Base-by-base conservation (phyloP, 805 yeast genomes). In the Jamesozyma rosinii region DNA sequence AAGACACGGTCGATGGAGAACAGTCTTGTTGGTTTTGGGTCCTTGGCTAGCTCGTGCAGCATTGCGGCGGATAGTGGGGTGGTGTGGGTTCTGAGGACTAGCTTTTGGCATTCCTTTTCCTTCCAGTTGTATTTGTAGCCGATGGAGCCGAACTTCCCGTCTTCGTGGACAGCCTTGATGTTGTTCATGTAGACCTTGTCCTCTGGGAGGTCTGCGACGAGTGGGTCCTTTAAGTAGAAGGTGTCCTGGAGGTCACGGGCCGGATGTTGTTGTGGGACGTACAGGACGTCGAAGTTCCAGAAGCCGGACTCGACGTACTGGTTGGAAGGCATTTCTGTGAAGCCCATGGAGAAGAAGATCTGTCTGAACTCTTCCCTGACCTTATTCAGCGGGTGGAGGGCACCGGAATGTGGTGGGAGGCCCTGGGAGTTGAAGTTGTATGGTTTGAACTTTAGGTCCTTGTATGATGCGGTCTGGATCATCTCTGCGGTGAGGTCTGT, bases 41-140 rank as follows among this genome's bases (percentile, higher is more conserved):
- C 82, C 49, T 76, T 68, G 42, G 97, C 97, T 53, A 92, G 74
- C 58, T 85, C 64, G 63, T 92, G 84, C 58, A 92, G 76, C 86
- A 92, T 81, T 38, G 76, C 74, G 6, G 97, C 76, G 3, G 97
- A 88, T 44, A 90, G 83, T 27, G 98, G 94, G 22, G 99, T 92
- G 38, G 97, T 87, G 68, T 92, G 99, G 3, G 99, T 92, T 74
- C 99, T 83, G 61, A 92, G 73, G 24, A 92, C 98, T 66, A 90
- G 79, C 67, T 83, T 82, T 54, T 84, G 77, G 37, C 96, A 80
- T 70, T 92, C 99, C 39, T 79, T 87, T 50, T 76, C 84, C 57
- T 79, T 84, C 98, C 98, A 92, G 49, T 95, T 94, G 70, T 94
- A 94, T 71, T 98, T 80, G 75, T 94, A 94, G 54, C 99, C 99